Evolutionary conservation across 805 yeast species (phyloP).

Genomic region (Ogataea paradorogensis): DNA sequence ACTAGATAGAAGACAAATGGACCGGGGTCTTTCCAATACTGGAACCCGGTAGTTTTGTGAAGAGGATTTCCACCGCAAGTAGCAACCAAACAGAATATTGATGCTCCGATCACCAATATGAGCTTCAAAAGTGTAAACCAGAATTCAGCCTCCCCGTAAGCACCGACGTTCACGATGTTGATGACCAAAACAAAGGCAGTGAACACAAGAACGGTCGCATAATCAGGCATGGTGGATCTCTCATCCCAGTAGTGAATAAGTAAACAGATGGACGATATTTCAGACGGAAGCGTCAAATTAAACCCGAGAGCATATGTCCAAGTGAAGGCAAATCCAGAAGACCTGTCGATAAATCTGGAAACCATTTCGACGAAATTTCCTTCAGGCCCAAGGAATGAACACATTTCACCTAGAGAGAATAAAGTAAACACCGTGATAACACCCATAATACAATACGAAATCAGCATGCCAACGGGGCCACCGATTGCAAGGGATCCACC

Average conservation of each 20-base stretch:
- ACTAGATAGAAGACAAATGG: constrained; percentile 8
- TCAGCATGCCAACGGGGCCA: constrained; percentile 68
- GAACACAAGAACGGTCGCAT: constrained; percentile 70
- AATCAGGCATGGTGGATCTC: constrained; percentile 48
- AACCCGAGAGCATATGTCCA: constrained; percentile 65
- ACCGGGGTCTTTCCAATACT: constrained; percentile 80
- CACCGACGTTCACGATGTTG: constrained; percentile 66
- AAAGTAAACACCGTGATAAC: constrained; percentile 62
- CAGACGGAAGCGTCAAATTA: constrained; percentile 75
- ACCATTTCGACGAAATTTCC: constrained; percentile 70
- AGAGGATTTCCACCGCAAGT: constrained; percentile 13
- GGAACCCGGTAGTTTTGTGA: constrained; percentile 59
- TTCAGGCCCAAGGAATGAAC: constrained; percentile 67
- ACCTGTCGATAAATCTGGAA: constrained; percentile 65
- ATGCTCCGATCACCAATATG: constrained; percentile 67
- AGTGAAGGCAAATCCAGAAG: constrained; percentile 63
- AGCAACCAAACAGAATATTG: constrained; percentile 33
- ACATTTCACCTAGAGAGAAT: constrained; percentile 78
- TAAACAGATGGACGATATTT: constrained; percentile 69
- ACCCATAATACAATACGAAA: constrained; percentile 66
- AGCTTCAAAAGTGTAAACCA: constrained; percentile 71
- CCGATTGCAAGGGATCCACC: constrained; percentile 51
- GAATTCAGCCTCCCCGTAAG: constrained; percentile 73
- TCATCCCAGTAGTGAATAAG: constrained; percentile 60
- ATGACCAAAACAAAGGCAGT: constrained; percentile 51